A percentile compares a stretch with the other conserved stretches of the same genome.
Conservation (phyloP, 2,329 filamentous ascomycete species). For the Phialophora tarda region DNA sequence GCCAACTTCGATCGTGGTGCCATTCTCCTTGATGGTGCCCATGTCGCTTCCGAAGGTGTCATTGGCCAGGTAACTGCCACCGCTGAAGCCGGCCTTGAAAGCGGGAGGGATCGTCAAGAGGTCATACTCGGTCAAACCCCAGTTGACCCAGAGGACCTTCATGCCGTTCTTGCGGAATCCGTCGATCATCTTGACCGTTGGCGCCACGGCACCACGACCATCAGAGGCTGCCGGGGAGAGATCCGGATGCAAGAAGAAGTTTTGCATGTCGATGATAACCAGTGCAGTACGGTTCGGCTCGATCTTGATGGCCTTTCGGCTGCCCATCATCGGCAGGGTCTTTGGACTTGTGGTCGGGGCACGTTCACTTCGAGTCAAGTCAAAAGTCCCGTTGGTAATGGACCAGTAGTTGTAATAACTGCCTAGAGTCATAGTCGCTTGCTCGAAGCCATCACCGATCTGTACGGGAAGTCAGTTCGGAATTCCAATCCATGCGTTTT, state of each 20-base stretch:
- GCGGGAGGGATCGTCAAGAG: constrained; percentile 57
- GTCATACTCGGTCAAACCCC: constrained; percentile 61
- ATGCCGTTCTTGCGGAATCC: constrained; percentile 57
- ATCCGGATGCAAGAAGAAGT: constrained; percentile 55
- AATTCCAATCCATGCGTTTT: not conserved
- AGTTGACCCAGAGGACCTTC: constrained; percentile 60
- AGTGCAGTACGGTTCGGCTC: constrained; percentile 52
- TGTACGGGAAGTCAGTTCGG: not conserved
- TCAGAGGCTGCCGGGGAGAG: constrained; percentile 51
- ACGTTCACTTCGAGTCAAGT: constrained; percentile 43
- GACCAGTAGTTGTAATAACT: constrained; percentile 47
- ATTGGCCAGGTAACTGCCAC: constrained; percentile 36
- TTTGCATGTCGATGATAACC: constrained; percentile 60
- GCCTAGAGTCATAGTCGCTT: constrained; percentile 32
- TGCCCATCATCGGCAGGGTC: constrained; percentile 41
- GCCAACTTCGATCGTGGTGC: constrained; percentile 37
- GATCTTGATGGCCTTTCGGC: constrained; percentile 44
- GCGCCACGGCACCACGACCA: constrained; percentile 49
- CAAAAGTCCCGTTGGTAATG: constrained; percentile 40
- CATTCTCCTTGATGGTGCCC: constrained; percentile 24
- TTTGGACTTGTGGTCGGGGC: constrained; percentile 38
- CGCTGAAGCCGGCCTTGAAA: constrained; percentile 56
- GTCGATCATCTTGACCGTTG: constrained; percentile 47
- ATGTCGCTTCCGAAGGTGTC: constrained; percentile 26
- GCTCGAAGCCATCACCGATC: constrained; percentile 26